Evolutionary conservation across 1,139 yeast species (phyloP).

Genomic region (Sugiyamaella castrensis): DNA sequence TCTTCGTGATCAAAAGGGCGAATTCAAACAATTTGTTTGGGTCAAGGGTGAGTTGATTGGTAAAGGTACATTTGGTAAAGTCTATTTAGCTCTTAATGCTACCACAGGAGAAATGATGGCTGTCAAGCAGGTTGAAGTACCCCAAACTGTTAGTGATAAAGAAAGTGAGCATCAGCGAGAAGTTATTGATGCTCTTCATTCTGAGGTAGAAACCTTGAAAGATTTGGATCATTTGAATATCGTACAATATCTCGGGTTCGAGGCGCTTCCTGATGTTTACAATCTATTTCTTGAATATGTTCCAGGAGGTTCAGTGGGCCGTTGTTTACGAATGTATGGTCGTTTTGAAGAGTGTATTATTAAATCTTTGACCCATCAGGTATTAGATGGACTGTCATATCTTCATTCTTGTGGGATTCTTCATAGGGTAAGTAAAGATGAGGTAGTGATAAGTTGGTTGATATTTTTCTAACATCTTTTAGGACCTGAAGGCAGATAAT

Average conservation of each 20-base stretch:
- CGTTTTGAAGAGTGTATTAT: constrained; percentile 77
- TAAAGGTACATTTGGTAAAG: constrained; percentile 96
- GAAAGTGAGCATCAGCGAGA: constrained; percentile 48
- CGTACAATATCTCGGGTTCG: constrained; percentile 94
- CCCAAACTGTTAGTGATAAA: constrained; percentile 46
- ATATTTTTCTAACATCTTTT: constrained; percentile 1
- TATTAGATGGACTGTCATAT: constrained; percentile 77
- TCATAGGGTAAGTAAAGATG: constrained; percentile 52
- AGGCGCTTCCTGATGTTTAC: constrained; percentile 68
- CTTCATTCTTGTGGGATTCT: constrained; percentile 83
- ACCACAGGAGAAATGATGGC: constrained; percentile 99
- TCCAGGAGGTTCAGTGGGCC: constrained; percentile 96
- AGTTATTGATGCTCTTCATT: constrained; percentile 77
- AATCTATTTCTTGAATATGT: constrained; percentile 91
- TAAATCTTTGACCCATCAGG: constrained; percentile 72
- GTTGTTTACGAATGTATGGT: constrained; percentile 79
- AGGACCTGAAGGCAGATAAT: constrained; percentile 92
- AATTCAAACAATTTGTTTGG: constrained; percentile 90
- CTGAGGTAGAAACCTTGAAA: constrained; percentile 92
- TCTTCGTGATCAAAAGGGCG: constrained; percentile 60
- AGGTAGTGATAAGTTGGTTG: no score
- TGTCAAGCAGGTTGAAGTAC: constrained; percentile 87
- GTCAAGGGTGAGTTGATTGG: constrained; percentile 97
- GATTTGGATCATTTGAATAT: constrained; percentile 92
- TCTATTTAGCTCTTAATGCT: constrained; percentile 85